Percentiles rank a stretch among this genome's conserved stretches.
Conservation (phyloP, 2,329 filamentous ascomycete species). For the Rutstroemia sp. region DNA sequence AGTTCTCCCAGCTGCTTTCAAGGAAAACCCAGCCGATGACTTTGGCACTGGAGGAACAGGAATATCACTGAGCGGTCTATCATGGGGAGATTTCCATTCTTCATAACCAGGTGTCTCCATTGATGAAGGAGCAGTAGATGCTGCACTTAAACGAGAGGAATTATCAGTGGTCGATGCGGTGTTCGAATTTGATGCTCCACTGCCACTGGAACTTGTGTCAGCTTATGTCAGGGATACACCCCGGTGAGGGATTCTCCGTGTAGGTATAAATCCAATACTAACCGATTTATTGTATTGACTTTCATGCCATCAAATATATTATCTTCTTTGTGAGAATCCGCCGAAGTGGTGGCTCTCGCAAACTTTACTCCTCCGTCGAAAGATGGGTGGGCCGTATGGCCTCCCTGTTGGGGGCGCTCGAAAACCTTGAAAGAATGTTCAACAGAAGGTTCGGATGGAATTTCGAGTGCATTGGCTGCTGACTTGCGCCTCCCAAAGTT, state of each 20-base stretch:
- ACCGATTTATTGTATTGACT: slow-evolving; percentile 27
- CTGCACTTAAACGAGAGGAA: slow-evolving; percentile 30
- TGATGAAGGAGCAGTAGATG: slow-evolving; percentile 30
- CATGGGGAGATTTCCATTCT: slow-evolving; percentile 26
- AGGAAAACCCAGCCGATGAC: slow-evolving; percentile 23
- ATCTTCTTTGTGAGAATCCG: slow-evolving; percentile 25
- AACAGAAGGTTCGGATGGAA: slow-evolving; percentile 12
- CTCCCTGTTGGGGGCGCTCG: slow-evolving; percentile 21
- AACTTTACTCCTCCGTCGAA: slow-evolving; percentile 29
- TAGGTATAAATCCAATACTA: slow-evolving; percentile 15
- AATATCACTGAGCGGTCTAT: slow-evolving; percentile 25
- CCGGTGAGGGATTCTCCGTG: background rate
- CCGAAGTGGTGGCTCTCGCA: slow-evolving; percentile 14
- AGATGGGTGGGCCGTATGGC: slow-evolving; percentile 17
- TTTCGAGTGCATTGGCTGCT: slow-evolving; percentile 26
- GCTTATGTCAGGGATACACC: slow-evolving; percentile 16
- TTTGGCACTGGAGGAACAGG: slow-evolving; percentile 27
- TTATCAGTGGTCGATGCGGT: slow-evolving; percentile 30
- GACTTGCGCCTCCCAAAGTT: slow-evolving; percentile 30
- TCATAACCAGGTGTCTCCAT: slow-evolving; percentile 24
- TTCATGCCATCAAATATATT: slow-evolving; percentile 28
- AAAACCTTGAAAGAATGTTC: slow-evolving; percentile 30
- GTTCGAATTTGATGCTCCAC: slow-evolving; percentile 30
- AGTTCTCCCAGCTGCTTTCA: slow-evolving; percentile 28
- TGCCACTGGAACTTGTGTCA: slow-evolving; percentile 23